Evolutionary conservation across 169 alveolate species (phyloP).

Genomic region (Neospora caninum): DNA sequence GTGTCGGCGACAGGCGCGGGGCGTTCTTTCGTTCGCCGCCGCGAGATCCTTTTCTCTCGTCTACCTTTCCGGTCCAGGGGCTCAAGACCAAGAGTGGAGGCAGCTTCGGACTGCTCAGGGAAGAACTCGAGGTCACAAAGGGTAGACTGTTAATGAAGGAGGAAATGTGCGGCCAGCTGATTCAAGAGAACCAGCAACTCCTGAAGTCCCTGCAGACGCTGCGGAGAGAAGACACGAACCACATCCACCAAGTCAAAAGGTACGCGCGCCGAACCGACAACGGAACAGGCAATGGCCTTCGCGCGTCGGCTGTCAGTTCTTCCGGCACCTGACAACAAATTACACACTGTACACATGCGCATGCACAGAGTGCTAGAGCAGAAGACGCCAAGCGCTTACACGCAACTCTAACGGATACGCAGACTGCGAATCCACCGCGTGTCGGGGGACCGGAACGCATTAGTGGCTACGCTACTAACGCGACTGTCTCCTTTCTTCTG

Average conservation of each 20-base stretch:
- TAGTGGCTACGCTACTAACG: no score
- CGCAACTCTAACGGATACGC: no score
- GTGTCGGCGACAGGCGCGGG: background rate
- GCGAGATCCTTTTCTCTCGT: background rate
- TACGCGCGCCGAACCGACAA: background rate
- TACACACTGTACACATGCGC: no score
- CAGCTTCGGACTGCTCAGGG: background rate
- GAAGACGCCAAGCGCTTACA: no score
- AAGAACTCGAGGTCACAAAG: background rate
- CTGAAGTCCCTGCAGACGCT: background rate
- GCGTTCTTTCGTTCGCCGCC: background rate
- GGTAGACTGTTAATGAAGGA: background rate
- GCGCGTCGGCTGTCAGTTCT: no score
- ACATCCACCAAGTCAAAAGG: conserved; percentile 4
- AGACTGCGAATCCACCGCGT: no score
- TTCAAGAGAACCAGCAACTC: conserved; percentile 18
- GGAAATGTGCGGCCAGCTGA: conserved; percentile 8
- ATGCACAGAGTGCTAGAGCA: no score
- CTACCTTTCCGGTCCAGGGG: no score
- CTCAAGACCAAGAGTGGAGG: background rate
- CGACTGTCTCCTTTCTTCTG: no score
- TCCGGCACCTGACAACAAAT: no score
- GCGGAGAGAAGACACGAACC: background rate
- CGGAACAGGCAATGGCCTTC: no score
- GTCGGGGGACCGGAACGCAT: no score